Evolutionary conservation across 2,329 filamentous ascomycete genomes (phyloP), one percentile per base, ranked within the genome.

Genomic region (Clathrospora elynae): DNA sequence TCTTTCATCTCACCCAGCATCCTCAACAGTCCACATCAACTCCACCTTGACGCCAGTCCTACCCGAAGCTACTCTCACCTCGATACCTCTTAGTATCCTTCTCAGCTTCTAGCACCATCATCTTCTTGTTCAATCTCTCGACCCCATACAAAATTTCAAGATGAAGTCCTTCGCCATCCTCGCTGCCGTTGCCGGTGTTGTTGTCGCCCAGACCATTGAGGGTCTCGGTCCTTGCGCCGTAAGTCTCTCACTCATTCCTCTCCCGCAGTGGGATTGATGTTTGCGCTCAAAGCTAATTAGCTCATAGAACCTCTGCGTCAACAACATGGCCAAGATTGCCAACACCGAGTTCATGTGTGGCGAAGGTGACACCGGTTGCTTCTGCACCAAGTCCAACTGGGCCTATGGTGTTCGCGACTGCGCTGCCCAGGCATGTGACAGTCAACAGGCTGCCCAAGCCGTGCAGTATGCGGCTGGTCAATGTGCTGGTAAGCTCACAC

Each of bases 331-430:
- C 46, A 46, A 17, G 24, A 67, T 72, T 44, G 72, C 73, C 39
- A 46, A 59, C 33, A 47, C 56, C 19, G 6, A 61, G 13, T 73
- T 77, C 49, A 70, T 70, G 43, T 78, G 75, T 59, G 14, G 51
- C 11, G 12, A 44, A 9, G 60, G 61, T 10, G 73, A 77, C 51
- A 48, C 63, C 22, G 41, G 45, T 37, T 78, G 75, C 68, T 70
- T 75, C 46, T 78, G 75, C 68, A 53, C 46, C n/a, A 66, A 74
- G 41, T 46, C 45, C 23, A 60, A 75, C 66, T 78, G 75, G 51
- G 67, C 64, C 43, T 75, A 72, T 42, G 75, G 75, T 46, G 62
- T 78, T 35, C 73, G 74, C 45, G 75, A 78, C 57, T 78, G 75
- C 64, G 65, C 73, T 42, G 70, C 59, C 42, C 63, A 71, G 53